Base-by-base conservation (phyloP, 345 rosid species). In the Tarenaya hassleriana region DNA sequence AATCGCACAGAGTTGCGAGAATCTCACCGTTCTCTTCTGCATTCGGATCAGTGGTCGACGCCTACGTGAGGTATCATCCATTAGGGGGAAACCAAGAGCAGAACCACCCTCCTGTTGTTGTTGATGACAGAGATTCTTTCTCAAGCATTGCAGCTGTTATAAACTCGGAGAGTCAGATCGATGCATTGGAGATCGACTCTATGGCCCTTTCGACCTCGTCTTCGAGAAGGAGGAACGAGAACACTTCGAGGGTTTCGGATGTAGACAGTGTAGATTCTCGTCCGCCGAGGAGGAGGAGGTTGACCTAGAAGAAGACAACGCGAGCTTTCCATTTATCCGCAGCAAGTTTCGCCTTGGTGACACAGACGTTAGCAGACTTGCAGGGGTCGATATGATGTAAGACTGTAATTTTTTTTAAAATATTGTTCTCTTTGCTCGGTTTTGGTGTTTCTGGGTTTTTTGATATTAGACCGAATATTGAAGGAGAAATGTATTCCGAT, bases 61-160 rank as follows among this genome's bases (percentile, higher is more conserved):
- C 82, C 16, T 79, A 73, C 71, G 52, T 82, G 12, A 80, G 79
- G 31, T 73, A 37, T 59, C 72, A 69, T 60, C 64, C 78, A 17
- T 15, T 45, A 37, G 88, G 77, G 54, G 80, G 98, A 68, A 87
- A 66, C 72, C 70, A 59, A 47, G 92, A 81, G 62, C 91, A 74
- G 56, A 53, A 47, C 47, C 64, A 64, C 58, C 53, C 66, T 54
- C 78, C 98, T 50, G 73, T 75, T 8, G 63, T 74, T 12, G 89
- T 73, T 52, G 95, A 84, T 72, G 98, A 91, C 72, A 80, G 88
- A 49, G 96, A 84, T 69, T 88, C 96, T 9, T 77, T 84, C 73
- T 88, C 96, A 47, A 88, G 96, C 68, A 73, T 84, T 45, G 83
- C 84, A 55, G 94, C 94, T 51, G 91, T 70, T 19, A 88, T 88